Evolutionary conservation across 176 grass and related monocot genomes (phyloP), one percentile per base, ranked within the genome.

Genomic region (Bolboschoenus planiculmis): DNA sequence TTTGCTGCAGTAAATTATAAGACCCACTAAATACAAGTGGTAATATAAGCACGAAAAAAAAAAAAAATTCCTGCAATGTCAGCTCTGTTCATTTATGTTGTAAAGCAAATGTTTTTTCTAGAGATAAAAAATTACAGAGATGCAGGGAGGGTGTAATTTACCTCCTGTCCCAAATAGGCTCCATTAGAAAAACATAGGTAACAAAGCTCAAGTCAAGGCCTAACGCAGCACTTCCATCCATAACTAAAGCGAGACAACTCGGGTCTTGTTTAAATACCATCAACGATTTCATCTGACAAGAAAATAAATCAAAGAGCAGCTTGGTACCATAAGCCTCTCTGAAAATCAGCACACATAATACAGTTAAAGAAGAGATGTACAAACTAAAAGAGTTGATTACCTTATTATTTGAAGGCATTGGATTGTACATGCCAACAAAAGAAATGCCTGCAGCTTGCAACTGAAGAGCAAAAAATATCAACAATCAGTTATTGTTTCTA

Each of bases 81-180:
- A 88, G 37, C n/a, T 68, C 10, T 62, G 2, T 36, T 63, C 56
- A 55, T 56, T 55, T 50, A 44, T 3, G 27, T 62, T 16, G n/a
- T 40, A 39, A 60, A 37, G 18, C 76, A 64, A 2, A 78, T 10
- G 48, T 66, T 7, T n/a, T n/a, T n/a, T n/a, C n/a, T n/a, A n/a
- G n/a, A n/a, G n/a, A n/a, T n/a, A n/a, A n/a, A 14, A 37, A 10
- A 13, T 0, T 60, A 36, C 31, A 16, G 31, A 35, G 31, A 35
- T 65, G 31, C 10, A 65, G 14, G 27, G 62, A 0, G 31, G 36
- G 4, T 24, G 10, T 35, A 51, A 26, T 81, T 82, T 89, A 92
- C 95, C 95, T 98, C 83, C 92, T 92, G 56, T 98, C 92, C 95
- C 95, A 98, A 81, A 98, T 98, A 75, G 95, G 95, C 86, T 98